A percentile compares a stretch with the other conserved stretches of the same genome.
Evolutionary conservation across 139 green algal genomes (phyloP).

Genomic region (Coelastrella sp.): DNA sequence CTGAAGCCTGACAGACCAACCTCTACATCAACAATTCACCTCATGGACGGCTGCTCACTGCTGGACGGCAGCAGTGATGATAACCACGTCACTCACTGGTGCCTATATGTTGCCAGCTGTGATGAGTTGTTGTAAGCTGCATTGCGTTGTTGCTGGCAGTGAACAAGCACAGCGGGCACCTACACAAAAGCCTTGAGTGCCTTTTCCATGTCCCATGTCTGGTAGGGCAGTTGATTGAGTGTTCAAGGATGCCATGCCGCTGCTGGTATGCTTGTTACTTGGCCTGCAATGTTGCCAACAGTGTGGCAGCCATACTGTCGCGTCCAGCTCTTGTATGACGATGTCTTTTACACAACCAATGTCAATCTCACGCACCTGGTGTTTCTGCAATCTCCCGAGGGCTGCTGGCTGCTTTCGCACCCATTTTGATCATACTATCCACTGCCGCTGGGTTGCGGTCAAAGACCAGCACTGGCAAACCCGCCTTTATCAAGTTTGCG

Average conservation of each 20-base stretch:
- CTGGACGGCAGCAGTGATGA: background rate
- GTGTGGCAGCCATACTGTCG: background rate
- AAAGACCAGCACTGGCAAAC: slow-evolving; percentile 24
- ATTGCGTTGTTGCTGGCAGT: too few species aligned
- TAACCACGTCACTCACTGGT: too few species aligned
- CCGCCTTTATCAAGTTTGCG: slow-evolving; percentile 33
- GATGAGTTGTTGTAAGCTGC: background rate
- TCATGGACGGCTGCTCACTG: too few species aligned
- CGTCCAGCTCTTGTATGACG: background rate
- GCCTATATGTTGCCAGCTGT: background rate
- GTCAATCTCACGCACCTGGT: background rate
- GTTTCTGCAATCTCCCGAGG: slow-evolving; percentile 40
- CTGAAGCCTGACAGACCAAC: too few species aligned
- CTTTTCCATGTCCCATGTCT: too few species aligned
- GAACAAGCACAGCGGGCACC: too few species aligned
- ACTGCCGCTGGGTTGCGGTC: slow-evolving; percentile 41
- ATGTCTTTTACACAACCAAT: background rate
- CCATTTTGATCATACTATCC: slow-evolving; percentile 15
- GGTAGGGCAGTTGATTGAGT: too few species aligned
- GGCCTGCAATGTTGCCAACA: background rate
- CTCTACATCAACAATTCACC: too few species aligned
- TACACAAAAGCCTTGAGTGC: too few species aligned
- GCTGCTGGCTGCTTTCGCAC: slow-evolving; percentile 13
- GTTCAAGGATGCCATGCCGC: background rate
- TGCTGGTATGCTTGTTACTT: background rate